phyloP scores from a whole-genome alignment of 78 protist genomes.

The Cyanophora paradoxa region DNA sequence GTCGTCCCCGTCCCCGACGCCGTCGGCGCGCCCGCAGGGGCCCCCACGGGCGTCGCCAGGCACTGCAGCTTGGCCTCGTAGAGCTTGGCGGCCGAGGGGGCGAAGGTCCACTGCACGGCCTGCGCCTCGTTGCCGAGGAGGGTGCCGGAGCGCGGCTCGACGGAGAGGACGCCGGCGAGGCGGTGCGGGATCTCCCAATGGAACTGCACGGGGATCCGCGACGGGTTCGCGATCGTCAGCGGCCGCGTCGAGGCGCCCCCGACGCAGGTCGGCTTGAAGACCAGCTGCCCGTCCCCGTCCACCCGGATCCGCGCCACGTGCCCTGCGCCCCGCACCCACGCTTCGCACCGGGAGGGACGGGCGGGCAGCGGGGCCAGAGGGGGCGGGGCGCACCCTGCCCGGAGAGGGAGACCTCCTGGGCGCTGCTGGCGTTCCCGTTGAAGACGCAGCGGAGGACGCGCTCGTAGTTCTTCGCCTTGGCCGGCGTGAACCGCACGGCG shows the following conservation, averaged over 20 bases:
- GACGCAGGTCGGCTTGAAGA: slow-evolving; percentile 21
- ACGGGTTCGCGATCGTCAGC: not conserved
- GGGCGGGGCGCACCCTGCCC: not conserved
- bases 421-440: not conserved
- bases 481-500: slow-evolving; percentile 14
- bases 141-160: slow-evolving; percentile 4
- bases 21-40: too few relatives aligned
- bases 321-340: not conserved
- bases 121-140: not conserved
- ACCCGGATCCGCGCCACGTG: not conserved
- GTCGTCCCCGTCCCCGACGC: too few relatives aligned
- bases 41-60: not conserved
- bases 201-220: slow-evolving; percentile 13
- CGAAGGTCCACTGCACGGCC: not conserved
- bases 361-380: too few relatives aligned
- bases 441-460: not conserved
- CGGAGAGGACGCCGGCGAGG: not conserved
- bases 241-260: not conserved
- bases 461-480: not conserved
- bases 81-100: not conserved
- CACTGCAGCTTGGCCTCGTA: not conserved
- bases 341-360: too few relatives aligned
- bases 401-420: not conserved
- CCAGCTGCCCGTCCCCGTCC: not conserved
- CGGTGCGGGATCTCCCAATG: not conserved